Conservation (phyloP, 768 basidiomycete species). For the Cyclocybe aegerita region DNA sequence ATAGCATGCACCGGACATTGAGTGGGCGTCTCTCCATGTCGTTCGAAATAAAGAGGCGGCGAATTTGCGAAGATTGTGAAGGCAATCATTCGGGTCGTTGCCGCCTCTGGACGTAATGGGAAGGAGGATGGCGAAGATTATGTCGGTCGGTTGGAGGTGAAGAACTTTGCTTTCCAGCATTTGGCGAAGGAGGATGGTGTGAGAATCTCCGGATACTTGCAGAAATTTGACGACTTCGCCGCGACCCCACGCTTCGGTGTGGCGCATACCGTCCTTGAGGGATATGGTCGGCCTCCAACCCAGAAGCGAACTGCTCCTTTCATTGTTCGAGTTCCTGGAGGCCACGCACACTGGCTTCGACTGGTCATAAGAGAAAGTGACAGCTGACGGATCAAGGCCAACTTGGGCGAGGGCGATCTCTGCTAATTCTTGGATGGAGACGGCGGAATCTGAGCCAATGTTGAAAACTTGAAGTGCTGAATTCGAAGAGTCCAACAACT, state of each 20-base stretch:
- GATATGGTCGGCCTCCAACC: constrained; percentile 41
- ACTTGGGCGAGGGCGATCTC: constrained; percentile 33
- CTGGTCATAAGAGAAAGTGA: constrained; percentile 25
- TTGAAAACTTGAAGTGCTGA: constrained; percentile 35
- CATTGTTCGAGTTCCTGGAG: constrained; percentile 54
- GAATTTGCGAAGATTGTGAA: constrained; percentile 41
- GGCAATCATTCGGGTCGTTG: constrained; percentile 32
- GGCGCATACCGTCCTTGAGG: constrained; percentile 46
- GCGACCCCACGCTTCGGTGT: constrained; percentile 49
- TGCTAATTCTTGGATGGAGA: constrained; percentile 43
- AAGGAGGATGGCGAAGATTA: constrained; percentile 51
- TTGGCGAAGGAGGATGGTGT: constrained; percentile 12
- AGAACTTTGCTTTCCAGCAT: constrained; percentile 38
- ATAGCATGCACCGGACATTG: constrained; percentile 29
- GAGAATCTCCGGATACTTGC: neutral
- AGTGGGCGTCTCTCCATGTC: constrained; percentile 41
- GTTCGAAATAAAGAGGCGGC: constrained; percentile 42
- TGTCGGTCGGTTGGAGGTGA: constrained; percentile 27
- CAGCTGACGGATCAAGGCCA: constrained; percentile 24
- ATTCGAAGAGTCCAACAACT: constrained; percentile 37
- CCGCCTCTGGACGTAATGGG: constrained; percentile 56
- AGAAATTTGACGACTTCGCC: constrained; percentile 25
- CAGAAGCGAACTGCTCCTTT: constrained; percentile 26
- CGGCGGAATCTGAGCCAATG: constrained; percentile 47
- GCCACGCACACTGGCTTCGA: constrained; percentile 45